These are phyloP conservation scores for Leptoxyphium fumago DNA, from an alignment of 2,329 filamentous ascomycete genomes.

Conservation along the genomic window DNA sequence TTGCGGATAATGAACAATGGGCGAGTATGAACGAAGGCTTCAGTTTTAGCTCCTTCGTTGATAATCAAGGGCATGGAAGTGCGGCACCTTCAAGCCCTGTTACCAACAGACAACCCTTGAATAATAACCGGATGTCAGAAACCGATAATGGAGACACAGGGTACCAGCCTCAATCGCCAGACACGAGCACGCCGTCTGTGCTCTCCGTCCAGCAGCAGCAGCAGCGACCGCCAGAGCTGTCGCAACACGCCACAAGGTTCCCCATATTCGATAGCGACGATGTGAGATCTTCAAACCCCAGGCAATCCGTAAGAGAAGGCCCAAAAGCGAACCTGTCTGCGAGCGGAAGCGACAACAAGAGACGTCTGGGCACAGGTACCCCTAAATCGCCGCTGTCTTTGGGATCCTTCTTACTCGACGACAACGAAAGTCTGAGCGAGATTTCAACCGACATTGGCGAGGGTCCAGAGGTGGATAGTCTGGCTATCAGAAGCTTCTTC, in stretches of 20 bases:
- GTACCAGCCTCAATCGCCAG: background rate
- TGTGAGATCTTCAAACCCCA: background rate
- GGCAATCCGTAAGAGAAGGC: background rate
- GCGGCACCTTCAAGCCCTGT: constrained; percentile 7
- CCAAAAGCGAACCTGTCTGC: background rate
- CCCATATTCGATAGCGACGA: background rate
- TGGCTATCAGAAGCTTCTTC: constrained; percentile 33
- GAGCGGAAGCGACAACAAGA: background rate
- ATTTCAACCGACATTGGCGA: constrained; percentile 38
- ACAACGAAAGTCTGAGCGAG: constrained; percentile 42
- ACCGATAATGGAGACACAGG: constrained; percentile 5
- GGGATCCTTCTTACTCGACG: constrained; percentile 38
- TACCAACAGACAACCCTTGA: constrained; percentile 20
- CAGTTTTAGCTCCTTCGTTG: background rate
- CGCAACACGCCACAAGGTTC: constrained; percentile 9
- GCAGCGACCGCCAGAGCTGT: background rate
- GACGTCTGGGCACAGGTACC: background rate
- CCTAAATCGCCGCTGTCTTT: constrained; percentile 4
- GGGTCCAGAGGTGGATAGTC: constrained; percentile 21
- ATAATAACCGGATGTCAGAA: constrained; percentile 17
- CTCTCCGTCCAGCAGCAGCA: background rate
- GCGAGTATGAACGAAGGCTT: background rate
- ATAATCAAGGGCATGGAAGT: background rate
- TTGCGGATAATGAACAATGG: background rate
- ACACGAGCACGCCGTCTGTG: background rate